Evolutionary conservation across 768 basidiomycete species (phyloP).

Genomic region (Coprinopsis marcescibilis): DNA sequence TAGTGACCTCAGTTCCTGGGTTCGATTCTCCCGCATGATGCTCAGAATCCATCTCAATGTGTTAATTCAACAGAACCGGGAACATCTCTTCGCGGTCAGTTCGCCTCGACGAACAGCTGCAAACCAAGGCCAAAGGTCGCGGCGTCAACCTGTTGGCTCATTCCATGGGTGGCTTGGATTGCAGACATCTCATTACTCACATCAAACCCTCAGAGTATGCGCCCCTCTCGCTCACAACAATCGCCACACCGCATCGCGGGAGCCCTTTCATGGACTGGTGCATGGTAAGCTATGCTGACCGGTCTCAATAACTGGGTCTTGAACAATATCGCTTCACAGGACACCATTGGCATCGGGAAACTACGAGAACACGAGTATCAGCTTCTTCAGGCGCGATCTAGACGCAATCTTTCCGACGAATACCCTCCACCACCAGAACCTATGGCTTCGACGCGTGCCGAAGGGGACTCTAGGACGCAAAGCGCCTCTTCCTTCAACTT

Average conservation of each 20-base stretch:
- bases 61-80: conserved; percentile 61
- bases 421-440: neutral
- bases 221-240: conserved; percentile 81
- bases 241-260: conserved; percentile 92
- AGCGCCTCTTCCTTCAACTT: conserved; percentile 37
- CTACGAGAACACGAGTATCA: conserved; percentile 35
- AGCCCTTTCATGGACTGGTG: conserved; percentile 99
- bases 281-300: conserved; percentile 45
- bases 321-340: conserved; percentile 34
- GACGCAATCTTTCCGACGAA: conserved; percentile 8
- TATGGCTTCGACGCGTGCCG: neutral
- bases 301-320: neutral
- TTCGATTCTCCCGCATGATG: conserved; percentile 29
- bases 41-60: neutral
- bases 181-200: conserved; percentile 86
- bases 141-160: conserved; percentile 93
- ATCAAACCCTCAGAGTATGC: conserved; percentile 76
- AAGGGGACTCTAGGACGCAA: conserved; percentile 15
- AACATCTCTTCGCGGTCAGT: conserved; percentile 79
- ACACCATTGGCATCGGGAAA: conserved; percentile 89
- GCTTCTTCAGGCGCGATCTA: conserved; percentile 10
- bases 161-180: conserved; percentile 97
- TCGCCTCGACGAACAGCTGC: conserved; percentile 67
- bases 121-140: conserved; percentile 58
- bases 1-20: conserved; percentile 93